phyloP scores from a whole-genome alignment of 345 rosid species.

The Alliaria petiolata region DNA sequence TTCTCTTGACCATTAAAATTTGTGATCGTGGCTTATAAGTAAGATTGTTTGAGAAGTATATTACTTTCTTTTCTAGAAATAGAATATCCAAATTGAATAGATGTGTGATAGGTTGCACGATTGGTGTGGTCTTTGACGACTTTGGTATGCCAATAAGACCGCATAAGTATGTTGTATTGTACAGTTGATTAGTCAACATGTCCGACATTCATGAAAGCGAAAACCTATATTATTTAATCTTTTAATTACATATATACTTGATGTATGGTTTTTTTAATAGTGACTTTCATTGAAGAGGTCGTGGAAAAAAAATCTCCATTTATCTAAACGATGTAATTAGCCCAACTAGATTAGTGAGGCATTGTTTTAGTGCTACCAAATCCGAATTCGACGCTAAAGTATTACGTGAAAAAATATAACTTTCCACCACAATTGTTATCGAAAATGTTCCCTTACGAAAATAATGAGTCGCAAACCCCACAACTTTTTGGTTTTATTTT shows the following conservation, averaged over 20 bases:
- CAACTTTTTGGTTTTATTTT: no score
- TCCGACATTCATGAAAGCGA: conserved; percentile 15
- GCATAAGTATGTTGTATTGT: conserved; percentile 1
- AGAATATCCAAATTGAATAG: not conserved
- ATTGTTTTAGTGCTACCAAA: not conserved
- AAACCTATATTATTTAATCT: not conserved
- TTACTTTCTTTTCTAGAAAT: not conserved
- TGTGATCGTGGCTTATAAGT: not conserved
- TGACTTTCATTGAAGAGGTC: no score
- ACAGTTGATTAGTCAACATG: conserved; percentile 24
- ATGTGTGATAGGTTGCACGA: conserved; percentile 13
- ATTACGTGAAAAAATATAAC: not conserved
- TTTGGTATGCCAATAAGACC: conserved; percentile 4
- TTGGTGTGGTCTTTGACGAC: conserved; percentile 16
- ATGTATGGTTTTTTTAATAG: not conserved
- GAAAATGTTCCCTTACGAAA: not conserved
- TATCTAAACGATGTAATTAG: not conserved
- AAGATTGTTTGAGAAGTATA: not conserved
- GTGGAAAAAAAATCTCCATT: not conserved
- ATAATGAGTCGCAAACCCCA: no score
- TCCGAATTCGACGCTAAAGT: not conserved
- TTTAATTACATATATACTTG: not conserved
- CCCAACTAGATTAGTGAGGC: not conserved
- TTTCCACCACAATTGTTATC: not conserved
- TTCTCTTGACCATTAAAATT: not conserved